phyloP scores from a whole-genome alignment of 345 rosid species.

The Capsella bursapastoris region DNA sequence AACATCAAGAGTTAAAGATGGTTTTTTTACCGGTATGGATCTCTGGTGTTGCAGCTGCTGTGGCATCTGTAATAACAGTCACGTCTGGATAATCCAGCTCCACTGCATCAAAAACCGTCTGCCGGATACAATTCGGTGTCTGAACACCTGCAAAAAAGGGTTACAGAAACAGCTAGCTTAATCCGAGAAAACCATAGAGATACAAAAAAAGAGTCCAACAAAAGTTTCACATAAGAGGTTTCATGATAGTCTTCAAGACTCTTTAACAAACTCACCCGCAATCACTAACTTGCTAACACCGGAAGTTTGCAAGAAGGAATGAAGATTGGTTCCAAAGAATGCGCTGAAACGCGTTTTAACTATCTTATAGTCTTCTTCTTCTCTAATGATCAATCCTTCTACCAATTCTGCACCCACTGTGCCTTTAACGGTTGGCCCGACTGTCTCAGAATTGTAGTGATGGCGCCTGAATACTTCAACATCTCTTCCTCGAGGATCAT shows the following conservation, averaged over 20 bases:
- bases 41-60: slow-evolving; percentile 87
- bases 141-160: slow-evolving; percentile 62
- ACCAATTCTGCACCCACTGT: slow-evolving; percentile 66
- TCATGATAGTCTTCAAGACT: not conserved
- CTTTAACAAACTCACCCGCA: slow-evolving; percentile 54
- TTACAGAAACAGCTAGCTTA: slow-evolving; percentile 2
- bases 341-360: slow-evolving; percentile 93
- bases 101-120: slow-evolving; percentile 88
- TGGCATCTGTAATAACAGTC: slow-evolving; percentile 73
- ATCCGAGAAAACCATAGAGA: not conserved
- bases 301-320: slow-evolving; percentile 63
- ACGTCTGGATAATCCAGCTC: slow-evolving; percentile 65
- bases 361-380: slow-evolving; percentile 80
- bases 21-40: slow-evolving; percentile 61
- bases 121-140: slow-evolving; percentile 87
- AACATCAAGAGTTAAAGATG: not conserved
- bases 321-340: slow-evolving; percentile 76
- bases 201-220: not conserved
- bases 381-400: slow-evolving; percentile 70
- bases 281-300: slow-evolving; percentile 60
- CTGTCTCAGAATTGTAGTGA: slow-evolving; percentile 55
- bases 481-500: slow-evolving; percentile 80
- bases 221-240: slow-evolving; percentile 3
- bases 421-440: slow-evolving; percentile 67
- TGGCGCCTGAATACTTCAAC: slow-evolving; percentile 75